Percentiles rank a stretch among this genome's conserved stretches.
Evolutionary conservation across 306 rosid genomes (phyloP).

Genomic region (Comarum palustre): DNA sequence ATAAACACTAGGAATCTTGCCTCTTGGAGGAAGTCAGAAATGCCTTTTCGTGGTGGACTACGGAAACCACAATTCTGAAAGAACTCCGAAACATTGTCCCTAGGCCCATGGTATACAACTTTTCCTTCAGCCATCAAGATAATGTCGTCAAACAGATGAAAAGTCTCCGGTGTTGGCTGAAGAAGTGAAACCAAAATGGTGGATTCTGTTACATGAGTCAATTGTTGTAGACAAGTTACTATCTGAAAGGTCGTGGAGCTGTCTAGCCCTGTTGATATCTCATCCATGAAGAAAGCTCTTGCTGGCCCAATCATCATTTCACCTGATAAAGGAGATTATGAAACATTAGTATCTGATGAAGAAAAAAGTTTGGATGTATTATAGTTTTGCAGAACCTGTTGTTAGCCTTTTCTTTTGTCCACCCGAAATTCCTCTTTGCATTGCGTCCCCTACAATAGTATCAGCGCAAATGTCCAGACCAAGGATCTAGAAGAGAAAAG

Average conservation of each 20-base stretch:
- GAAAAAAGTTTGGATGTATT: not conserved
- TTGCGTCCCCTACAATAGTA: constrained; percentile 49
- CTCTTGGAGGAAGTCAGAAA: constrained; percentile 64
- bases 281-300: constrained; percentile 63
- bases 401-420: constrained; percentile 65
- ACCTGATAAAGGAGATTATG: not conserved
- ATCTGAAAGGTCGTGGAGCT: constrained; percentile 69
- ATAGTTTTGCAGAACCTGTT: constrained; percentile 37
- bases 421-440: constrained; percentile 59
- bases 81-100: constrained; percentile 35
- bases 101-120: constrained; percentile 60
- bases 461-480: constrained; percentile 57
- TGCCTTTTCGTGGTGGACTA: constrained; percentile 51
- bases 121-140: constrained; percentile 59
- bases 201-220: constrained; percentile 46
- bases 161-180: constrained; percentile 68
- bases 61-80: constrained; percentile 47
- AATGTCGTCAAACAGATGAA: constrained; percentile 62
- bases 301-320: constrained; percentile 62
- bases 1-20: constrained; percentile 19
- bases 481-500: constrained; percentile 32
- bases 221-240: constrained; percentile 48
- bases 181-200: constrained; percentile 62
- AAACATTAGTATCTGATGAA: not conserved
- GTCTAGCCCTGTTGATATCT: constrained; percentile 70